Evolutionary conservation across 1,284 basidiomycete species (phyloP), one percentile per base, ranked within the genome.

Genomic region (Fomitopsis palustris): DNA sequence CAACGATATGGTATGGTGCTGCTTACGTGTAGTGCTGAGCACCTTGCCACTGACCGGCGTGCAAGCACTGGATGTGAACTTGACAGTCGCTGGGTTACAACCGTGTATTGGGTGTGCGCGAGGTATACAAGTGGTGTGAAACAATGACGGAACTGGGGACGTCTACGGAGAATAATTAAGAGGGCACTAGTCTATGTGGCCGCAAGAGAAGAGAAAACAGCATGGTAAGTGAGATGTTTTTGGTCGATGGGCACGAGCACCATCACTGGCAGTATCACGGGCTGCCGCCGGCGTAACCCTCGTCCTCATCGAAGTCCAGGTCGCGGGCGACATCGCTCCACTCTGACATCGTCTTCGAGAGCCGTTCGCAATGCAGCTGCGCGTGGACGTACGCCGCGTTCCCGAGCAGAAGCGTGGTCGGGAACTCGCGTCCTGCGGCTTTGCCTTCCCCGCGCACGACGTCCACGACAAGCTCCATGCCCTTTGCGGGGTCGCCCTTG

Each of bases 401-500:
- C 12, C 73, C 73, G 56, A 74, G 65, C 57, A 71, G 68, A 51
- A 74, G 66, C 69, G 70, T 71, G 53, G 68, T 63, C 35, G 67
- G 62, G 4, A 52, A 52, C 49, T 52, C 49, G 4, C 31, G 31
- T n/a, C 70, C 72, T 21, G 58, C 56, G 6, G 70, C 70, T 39
- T 55, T 53, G 43, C 72, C 72, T 65, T 85, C 83, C 5, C 80
- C 82, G 60, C 77, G 68, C 9, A 86, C 83, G 38, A 85, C 77
- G 61, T 87, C 84, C 17, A 85, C 80, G 21, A 87, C 69, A 8
- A 76, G 75, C 51, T 79, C 75, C 75, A 82, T 82, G 2, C 80
- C 85, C 67, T 83, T 84, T 23, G 69, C 66, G 0, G 84, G 83
- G 67, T 87, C 83, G 0, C 84, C 84, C 52, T 71, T 75, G 61